Conservation (phyloP, 805 yeast species). For the Yamadazyma insecticola region DNA sequence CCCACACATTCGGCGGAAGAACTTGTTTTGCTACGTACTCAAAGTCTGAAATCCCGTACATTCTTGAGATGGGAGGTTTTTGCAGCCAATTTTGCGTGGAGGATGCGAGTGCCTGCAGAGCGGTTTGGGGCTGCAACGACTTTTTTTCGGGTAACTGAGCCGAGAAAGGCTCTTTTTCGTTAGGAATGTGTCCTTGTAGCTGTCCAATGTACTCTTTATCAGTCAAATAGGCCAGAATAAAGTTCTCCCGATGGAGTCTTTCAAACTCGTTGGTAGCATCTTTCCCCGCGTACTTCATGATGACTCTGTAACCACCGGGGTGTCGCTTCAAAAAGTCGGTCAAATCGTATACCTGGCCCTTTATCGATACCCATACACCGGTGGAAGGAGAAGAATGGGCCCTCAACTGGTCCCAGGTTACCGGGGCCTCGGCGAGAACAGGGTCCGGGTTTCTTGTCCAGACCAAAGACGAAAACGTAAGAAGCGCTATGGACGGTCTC, state of each 20-base stretch:
- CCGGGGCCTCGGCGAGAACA: too few species aligned
- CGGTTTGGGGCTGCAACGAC: too few species aligned
- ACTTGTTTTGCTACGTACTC: conserved; percentile 34
- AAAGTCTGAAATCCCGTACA: conserved; percentile 35
- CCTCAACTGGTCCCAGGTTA: too few species aligned
- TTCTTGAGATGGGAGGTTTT: conserved; percentile 26
- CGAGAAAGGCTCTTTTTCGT: conserved; percentile 51
- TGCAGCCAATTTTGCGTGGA: conserved; percentile 1
- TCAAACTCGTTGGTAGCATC: conserved; percentile 53
- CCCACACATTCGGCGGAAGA: conserved; percentile 31
- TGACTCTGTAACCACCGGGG: conserved; percentile 60
- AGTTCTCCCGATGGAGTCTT: conserved; percentile 33
- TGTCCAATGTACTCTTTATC: conserved; percentile 9
- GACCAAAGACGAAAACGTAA: too few species aligned
- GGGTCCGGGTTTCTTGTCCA: too few species aligned
- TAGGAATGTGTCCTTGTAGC: conserved; percentile 12
- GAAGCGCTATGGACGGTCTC: too few species aligned
- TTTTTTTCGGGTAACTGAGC: too few species aligned
- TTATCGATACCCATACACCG: conserved; percentile 31
- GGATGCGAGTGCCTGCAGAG: too few species aligned
- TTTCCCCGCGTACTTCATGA: conserved; percentile 54
- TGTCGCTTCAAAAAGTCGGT: conserved; percentile 69
- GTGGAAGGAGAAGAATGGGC: too few species aligned
- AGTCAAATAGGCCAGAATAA: too few species aligned
- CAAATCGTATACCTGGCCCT: conserved; percentile 77